phyloP scores from a whole-genome alignment of 2,329 filamentous ascomycete species.

The Diaporthe sp. region DNA sequence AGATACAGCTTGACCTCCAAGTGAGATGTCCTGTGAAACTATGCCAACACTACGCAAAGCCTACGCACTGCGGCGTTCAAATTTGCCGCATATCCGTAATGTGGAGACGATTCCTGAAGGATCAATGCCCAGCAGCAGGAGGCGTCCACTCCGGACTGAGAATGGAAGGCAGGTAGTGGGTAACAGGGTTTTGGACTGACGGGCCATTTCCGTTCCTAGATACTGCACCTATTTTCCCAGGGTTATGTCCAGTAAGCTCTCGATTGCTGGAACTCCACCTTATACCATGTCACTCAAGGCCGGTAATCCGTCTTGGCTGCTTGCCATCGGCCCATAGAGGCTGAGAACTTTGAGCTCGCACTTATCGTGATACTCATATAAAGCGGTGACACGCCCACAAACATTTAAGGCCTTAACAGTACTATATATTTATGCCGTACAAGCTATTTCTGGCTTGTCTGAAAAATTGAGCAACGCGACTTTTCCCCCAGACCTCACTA shows the following conservation, averaged over 20 bases:
- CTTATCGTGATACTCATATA: not conserved
- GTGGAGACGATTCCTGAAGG: not conserved
- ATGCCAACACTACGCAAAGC: no score
- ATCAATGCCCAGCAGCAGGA: not conserved
- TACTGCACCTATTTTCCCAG: not conserved
- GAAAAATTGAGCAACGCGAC: not conserved
- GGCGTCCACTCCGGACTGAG: not conserved
- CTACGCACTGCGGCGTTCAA: no score
- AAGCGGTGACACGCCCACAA: not conserved
- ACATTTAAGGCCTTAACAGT: not conserved
- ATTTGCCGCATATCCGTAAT: not conserved
- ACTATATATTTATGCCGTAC: not conserved
- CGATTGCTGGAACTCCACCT: not conserved
- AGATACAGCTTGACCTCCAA: not conserved
- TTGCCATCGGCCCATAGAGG: not conserved
- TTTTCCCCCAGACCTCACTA: not conserved
- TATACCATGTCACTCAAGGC: slow-evolving; percentile 26
- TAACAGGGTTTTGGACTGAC: not conserved
- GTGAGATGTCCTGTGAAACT: no score
- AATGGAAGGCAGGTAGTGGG: not conserved
- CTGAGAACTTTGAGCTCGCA: not conserved
- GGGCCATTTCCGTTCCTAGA: not conserved
- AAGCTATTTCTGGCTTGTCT: no score
- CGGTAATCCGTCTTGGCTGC: slow-evolving; percentile 18
- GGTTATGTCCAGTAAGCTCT: not conserved